Evolutionary conservation across 768 basidiomycete species (phyloP), one percentile per base, ranked within the genome.

Genomic region (Boletus edulis): DNA sequence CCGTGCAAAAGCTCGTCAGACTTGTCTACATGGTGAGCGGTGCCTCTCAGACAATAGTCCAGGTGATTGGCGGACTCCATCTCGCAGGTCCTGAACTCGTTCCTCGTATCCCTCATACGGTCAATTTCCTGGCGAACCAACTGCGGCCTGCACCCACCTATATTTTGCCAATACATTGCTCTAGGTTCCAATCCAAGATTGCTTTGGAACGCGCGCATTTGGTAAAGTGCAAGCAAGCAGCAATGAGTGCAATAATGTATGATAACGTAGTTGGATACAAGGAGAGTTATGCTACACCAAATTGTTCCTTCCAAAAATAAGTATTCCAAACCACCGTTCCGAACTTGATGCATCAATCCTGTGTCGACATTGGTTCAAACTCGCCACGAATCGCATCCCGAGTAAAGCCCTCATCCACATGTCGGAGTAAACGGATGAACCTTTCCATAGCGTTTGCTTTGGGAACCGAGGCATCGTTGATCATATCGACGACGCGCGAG

Each of bases 21-120:
- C 91, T 90, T 0, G 75, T 93, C 42, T 80, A 91, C 65, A 91
- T 91, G 87, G 90, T 86, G 49, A 22, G 35, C 66, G 34, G 11
- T 38, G 14, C 22, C 37, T 29, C 37, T 58, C 37, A 44, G 35
- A 57, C 39, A 18, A 18, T 18, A n/a, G 12, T 6, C 49, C 20
- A 91, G 89, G 75, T 91, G 46, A 78, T 92, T 38, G 91, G 91
- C 2, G 92, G 91, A 20, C 73, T 94, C 12, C 92, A 94, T 67
- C 83, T 94, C n/a, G 89, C 86, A 1, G 81, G 84, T 8, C 78
- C 86, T 0, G 87, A 90, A 56, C 76, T 84, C 17, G 74, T 74
- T 11, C 72, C 78, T 22, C 84, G 89, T 45, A 83, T 92, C 51
- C 75, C 75, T 1, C 81, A 81, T 11, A 94, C 92, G 0, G 81